Evolutionary conservation across 495 filamentous ascomycete species (phyloP).

Genomic region (Hypoxylon lienhwacheense): DNA sequence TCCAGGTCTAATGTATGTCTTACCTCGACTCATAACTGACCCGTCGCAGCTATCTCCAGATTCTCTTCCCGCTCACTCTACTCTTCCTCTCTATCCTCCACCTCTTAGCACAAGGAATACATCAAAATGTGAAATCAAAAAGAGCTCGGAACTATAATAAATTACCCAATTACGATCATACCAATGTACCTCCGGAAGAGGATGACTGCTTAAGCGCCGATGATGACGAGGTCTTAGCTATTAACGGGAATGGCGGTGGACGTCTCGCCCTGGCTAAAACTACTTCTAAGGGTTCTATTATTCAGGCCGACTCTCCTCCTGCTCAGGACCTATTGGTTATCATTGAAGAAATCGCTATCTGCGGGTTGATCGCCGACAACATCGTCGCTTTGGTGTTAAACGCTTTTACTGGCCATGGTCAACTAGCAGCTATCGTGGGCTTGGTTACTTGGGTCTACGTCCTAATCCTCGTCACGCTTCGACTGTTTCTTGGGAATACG

Average conservation of each 20-base stretch:
- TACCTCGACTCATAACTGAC: constrained; percentile 24
- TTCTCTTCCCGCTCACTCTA: constrained; percentile 74
- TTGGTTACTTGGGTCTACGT: constrained; percentile 80
- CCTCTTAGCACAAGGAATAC: constrained; percentile 59
- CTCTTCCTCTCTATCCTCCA: constrained; percentile 70
- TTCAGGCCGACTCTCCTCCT: constrained; percentile 75
- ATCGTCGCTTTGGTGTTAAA: constrained; percentile 57
- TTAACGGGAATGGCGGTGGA: constrained; percentile 44
- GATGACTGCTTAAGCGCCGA: constrained; percentile 56
- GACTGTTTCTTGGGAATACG: constrained; percentile 70
- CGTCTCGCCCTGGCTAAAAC: constrained; percentile 64
- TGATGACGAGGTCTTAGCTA: constrained; percentile 63
- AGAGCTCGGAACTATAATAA: constrained; percentile 52
- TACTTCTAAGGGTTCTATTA: constrained; percentile 61
- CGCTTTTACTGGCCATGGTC: constrained; percentile 36
- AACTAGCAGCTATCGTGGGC: constrained; percentile 63
- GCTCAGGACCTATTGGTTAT: constrained; percentile 69
- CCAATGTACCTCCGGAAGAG: constrained; percentile 49
- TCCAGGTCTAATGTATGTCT: not conserved
- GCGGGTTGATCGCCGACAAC: constrained; percentile 70
- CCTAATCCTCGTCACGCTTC: constrained; percentile 69
- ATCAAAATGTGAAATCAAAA: constrained; percentile 52
- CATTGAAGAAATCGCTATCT: constrained; percentile 72
- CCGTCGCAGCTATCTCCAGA: constrained; percentile 72
- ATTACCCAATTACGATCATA: constrained; percentile 51